Base-by-base conservation (phyloP, 2,329 filamentous ascomycete genomes). In the Berkeleyomyces rouxiae region DNA sequence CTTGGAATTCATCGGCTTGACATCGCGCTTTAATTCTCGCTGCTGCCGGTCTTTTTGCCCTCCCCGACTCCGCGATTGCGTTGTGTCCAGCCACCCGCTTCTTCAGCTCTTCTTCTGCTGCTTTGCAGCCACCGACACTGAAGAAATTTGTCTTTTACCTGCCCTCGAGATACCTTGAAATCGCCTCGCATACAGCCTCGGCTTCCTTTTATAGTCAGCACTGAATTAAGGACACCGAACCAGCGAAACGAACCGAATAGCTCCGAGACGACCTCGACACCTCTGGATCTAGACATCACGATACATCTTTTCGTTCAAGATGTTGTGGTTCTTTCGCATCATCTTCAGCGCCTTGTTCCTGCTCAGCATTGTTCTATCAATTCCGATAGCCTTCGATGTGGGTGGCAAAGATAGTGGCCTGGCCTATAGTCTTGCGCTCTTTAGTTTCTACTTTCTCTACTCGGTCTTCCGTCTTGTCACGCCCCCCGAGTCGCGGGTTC, bases 371-470 rank as follows among this genome's bases (percentile, higher is more conserved):
- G 85, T 97, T 71, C 87, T 97, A 72, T 96, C 90, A 66, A 93
- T 99, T 72, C 93, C 93, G 66, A 85, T 99, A 72, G 89, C 92
- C 70, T 97, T 97, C 77, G 93, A 99, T 82, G 92, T 97, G 70
- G 93, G 93, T 72, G 93, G 93, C 66, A 86, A 90, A 70, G 91
- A 93, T 69, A 95, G 90, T 71, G 93, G 93, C 65, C 80, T 99
- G 70, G 92, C 90, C 66, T 97, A 95, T 77, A 96, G 90, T 71
- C 82, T 97, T 61, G 84, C 88, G 58, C 82, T 97, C 62, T 91
- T 92, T 68, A 79, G 82, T 69, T 97, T 95, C 79, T 97, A 97
- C 77, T 86, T 96, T 72, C 75, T 89, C 72, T 90, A 93, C 75
- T 96, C 90, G 63, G 77, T 83, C 66, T 78, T 93, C 67, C 88